These are phyloP conservation scores for Aureobasidium subglaciale DNA, from an alignment of 2,329 filamentous ascomycete species.

Conservation along the genomic window DNA sequence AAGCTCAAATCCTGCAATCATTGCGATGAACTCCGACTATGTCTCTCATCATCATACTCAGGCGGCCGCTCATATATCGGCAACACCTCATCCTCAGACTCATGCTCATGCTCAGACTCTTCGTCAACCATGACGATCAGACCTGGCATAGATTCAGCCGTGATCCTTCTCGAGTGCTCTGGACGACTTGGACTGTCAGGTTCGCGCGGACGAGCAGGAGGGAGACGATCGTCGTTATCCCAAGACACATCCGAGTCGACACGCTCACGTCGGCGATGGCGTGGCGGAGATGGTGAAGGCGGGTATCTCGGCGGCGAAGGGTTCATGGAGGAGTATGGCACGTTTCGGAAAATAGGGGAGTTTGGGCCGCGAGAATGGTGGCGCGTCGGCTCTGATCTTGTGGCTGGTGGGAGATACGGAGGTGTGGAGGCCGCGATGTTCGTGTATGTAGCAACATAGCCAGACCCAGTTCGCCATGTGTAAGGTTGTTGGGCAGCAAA, in stretches of 20 bases:
- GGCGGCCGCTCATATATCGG: constrained; percentile 4
- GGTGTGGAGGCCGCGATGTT: neutral
- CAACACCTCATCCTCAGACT: neutral
- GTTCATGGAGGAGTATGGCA: neutral
- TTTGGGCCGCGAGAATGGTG: neutral
- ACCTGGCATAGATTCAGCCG: neutral
- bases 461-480: neutral
- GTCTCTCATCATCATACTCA: constrained; percentile 6
- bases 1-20: neutral
- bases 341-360: neutral
- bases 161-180: neutral
- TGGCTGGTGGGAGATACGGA: neutral
- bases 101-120: neutral
- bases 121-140: neutral
- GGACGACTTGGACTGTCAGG: neutral
- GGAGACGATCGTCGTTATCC: neutral
- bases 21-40: neutral
- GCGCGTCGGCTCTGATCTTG: neutral
- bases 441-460: neutral
- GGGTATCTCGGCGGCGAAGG: neutral
- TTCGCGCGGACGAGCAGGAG: neutral
- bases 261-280: neutral
- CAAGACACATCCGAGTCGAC: neutral
- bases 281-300: neutral
- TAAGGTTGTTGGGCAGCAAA: neutral